These are phyloP conservation scores for Penicillium salamii DNA, from an alignment of 495 filamentous ascomycete genomes.

Conservation along the genomic window DNA sequence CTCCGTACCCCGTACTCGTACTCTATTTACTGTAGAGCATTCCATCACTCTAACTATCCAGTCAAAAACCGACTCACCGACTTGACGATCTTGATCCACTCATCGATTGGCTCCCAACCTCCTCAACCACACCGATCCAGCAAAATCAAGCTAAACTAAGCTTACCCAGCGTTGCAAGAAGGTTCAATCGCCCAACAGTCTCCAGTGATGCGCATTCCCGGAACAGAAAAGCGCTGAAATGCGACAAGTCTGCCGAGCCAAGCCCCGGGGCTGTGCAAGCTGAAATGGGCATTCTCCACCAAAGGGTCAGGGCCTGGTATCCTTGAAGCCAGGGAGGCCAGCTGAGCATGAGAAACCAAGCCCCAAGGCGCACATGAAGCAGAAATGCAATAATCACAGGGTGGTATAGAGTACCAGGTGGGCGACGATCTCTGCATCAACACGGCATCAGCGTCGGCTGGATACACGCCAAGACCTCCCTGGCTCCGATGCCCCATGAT, in stretches of 20 bases:
- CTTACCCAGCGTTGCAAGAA: background rate
- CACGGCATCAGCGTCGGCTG: conserved; percentile 1
- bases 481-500: conserved; percentile 9
- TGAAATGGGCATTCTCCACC: conserved; percentile 12
- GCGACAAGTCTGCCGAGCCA: conserved; percentile 3
- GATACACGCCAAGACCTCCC: conserved; percentile 17
- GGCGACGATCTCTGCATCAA: background rate
- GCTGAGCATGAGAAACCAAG: too few relatives aligned
- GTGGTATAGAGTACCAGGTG: background rate
- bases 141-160: conserved; percentile 1
- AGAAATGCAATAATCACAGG: too few relatives aligned
- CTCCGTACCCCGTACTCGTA: too few relatives aligned
- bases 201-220: background rate
- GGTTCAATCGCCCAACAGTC: background rate
- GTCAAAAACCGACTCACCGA: too few relatives aligned
- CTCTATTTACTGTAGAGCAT: too few relatives aligned
- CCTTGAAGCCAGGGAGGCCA: too few relatives aligned
- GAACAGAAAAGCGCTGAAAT: too few relatives aligned
- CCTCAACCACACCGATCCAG: background rate
- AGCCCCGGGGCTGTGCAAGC: conserved; percentile 21
- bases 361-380: too few relatives aligned
- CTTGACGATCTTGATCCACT: background rate
- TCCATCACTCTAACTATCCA: too few relatives aligned
- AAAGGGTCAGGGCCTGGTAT: background rate
- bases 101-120: background rate